A percentile compares a stretch with the other conserved stretches of the same genome.
phyloP scores from a whole-genome alignment of 2,329 filamentous ascomycete species.

The Monilinia fructigena region DNA sequence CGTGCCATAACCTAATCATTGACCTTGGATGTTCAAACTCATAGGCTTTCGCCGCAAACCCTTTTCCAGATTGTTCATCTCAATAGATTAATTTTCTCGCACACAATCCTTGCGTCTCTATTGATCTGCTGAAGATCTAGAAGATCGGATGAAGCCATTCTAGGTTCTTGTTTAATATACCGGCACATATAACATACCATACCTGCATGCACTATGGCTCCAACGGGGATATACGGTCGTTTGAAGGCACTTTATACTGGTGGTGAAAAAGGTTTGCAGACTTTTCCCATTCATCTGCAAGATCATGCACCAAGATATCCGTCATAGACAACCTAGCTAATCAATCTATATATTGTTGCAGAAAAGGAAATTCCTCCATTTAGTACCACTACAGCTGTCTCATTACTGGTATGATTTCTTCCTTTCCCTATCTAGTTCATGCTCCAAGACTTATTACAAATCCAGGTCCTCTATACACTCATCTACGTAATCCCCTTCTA shows the following conservation, averaged over 20 bases:
- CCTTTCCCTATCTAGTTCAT: slow-evolving; percentile 10
- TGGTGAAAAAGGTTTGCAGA: slow-evolving; percentile 33
- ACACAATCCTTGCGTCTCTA: background rate
- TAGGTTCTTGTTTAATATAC: background rate
- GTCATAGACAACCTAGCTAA: slow-evolving; percentile 9
- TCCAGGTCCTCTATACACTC: slow-evolving; percentile 74
- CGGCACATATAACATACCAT: background rate
- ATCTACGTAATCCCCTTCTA: slow-evolving; percentile 92
- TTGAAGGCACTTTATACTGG: slow-evolving; percentile 34
- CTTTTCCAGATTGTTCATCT: background rate
- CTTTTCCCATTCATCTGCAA: background rate
- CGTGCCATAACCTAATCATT: background rate
- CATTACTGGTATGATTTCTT: slow-evolving; percentile 31
- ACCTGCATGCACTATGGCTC: slow-evolving; percentile 32
- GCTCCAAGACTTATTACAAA: background rate
- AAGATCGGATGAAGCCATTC: slow-evolving; percentile 4
- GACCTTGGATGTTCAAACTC: background rate
- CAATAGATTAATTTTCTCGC: background rate
- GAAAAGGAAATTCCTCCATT: slow-evolving; percentile 35
- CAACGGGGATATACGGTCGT: slow-evolving; percentile 32
- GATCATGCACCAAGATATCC: background rate
- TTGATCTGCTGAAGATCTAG: slow-evolving; percentile 7
- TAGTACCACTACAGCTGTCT: slow-evolving; percentile 32
- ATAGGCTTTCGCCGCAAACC: background rate
- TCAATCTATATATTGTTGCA: slow-evolving; percentile 19